These are phyloP conservation scores for Penicillium nordicum DNA, from an alignment of 2,329 filamentous ascomycete species.

Conservation along the genomic window DNA sequence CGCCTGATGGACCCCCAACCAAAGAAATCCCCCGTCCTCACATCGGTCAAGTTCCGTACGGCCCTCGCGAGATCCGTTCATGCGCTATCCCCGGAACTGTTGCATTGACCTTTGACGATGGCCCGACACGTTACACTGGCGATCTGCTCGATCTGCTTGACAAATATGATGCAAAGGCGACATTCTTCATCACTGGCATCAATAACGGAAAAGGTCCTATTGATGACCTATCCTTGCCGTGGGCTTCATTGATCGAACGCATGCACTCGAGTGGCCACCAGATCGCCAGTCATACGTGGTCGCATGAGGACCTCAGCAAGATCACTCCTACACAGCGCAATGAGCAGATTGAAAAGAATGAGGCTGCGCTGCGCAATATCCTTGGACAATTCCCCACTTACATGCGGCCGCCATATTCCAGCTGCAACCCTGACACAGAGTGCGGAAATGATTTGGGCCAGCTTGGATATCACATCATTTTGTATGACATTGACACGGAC, in stretches of 20 bases:
- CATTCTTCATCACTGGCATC: slow-evolving; percentile 61
- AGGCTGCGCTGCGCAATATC: slow-evolving; percentile 48
- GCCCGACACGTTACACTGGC: slow-evolving; percentile 59
- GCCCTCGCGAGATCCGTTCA: slow-evolving; percentile 33
- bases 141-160: slow-evolving; percentile 61
- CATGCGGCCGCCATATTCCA: slow-evolving; percentile 52
- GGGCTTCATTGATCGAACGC: slow-evolving; percentile 39
- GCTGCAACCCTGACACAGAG: slow-evolving; percentile 35
- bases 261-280: slow-evolving; percentile 49
- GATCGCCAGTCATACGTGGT: slow-evolving; percentile 53
- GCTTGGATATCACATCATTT: slow-evolving; percentile 50
- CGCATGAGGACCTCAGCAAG: slow-evolving; percentile 46
- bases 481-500: slow-evolving; percentile 48
- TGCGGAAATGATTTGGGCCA: slow-evolving; percentile 44
- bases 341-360: slow-evolving; percentile 47
- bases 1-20: slow-evolving; percentile 36
- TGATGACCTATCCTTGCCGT: slow-evolving; percentile 40
- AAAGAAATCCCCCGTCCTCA: slow-evolving; percentile 34
- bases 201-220: slow-evolving; percentile 48
- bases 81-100: slow-evolving; percentile 55
- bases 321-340: slow-evolving; percentile 37
- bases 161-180: slow-evolving; percentile 60
- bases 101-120: slow-evolving; percentile 66
- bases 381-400: slow-evolving; percentile 52
- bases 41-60: slow-evolving; percentile 38